Percentiles rank a stretch among this genome's conserved stretches.
Evolutionary conservation across 2,329 filamentous ascomycete species (phyloP).

Genomic region (Shiraia sp.): DNA sequence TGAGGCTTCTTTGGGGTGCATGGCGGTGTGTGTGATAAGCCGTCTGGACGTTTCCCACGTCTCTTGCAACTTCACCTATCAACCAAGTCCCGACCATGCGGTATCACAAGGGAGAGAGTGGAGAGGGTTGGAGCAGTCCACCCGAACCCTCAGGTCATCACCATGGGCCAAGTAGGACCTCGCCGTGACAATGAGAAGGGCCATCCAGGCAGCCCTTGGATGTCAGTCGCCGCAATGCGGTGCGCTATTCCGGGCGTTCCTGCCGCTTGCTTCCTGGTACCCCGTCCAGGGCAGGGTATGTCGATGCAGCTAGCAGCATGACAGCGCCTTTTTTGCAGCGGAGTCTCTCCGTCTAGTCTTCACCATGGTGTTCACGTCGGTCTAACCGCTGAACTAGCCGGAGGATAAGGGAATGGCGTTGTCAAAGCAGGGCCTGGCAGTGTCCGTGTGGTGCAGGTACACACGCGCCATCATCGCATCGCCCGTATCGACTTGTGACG

Average conservation of each 20-base stretch:
- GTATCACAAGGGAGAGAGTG: conserved; percentile 12
- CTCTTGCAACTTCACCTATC: conserved; percentile 21
- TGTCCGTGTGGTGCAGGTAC: conserved; percentile 34
- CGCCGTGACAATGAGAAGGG: conserved; percentile 3
- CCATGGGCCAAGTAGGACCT: conserved; percentile 1
- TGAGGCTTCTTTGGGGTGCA: conserved; percentile 17
- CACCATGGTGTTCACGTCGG: conserved; percentile 13
- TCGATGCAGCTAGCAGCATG: conserved; percentile 18
- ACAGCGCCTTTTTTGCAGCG: conserved; percentile 28
- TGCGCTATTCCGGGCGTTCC: conserved; percentile 21
- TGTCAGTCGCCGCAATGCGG: conserved; percentile 16
- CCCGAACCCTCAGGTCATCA: conserved; percentile 13
- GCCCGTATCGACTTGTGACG: conserved; percentile 10
- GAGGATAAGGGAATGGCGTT: conserved; percentile 28
- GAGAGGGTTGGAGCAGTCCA: conserved; percentile 8
- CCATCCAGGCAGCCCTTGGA: conserved; percentile 11
- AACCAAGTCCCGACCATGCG: conserved; percentile 23
- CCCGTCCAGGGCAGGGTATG: conserved; percentile 18
- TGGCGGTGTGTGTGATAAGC: conserved; percentile 24
- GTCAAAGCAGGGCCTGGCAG: conserved; percentile 10
- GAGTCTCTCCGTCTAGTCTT: conserved; percentile 6
- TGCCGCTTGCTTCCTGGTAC: conserved; percentile 17
- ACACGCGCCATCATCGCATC: conserved; percentile 9
- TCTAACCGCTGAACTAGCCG: conserved; percentile 23
- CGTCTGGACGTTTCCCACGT: conserved; percentile 12